Evolutionary conservation across 2,329 filamentous ascomycete species (phyloP).

Genomic region (Cladosporium phlei): DNA sequence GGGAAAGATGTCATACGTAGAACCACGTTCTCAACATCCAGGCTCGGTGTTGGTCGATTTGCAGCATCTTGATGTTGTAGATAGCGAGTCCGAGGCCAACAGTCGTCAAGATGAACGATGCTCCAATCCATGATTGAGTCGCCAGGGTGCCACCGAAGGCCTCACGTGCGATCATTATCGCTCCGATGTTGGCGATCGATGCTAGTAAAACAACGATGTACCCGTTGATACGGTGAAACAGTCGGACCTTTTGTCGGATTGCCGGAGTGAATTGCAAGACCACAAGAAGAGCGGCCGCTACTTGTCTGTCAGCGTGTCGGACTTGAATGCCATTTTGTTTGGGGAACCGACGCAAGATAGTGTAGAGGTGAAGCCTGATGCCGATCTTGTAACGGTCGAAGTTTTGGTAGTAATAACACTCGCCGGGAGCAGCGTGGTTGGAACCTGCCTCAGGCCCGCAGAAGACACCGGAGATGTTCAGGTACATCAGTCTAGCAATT

Average conservation of each 20-base stretch:
- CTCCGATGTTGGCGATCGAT: slow-evolving; percentile 44
- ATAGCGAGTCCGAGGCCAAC: slow-evolving; percentile 45
- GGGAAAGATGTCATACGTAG: slow-evolving; percentile 14
- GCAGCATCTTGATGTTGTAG: slow-evolving; percentile 55
- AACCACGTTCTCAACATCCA: slow-evolving; percentile 54
- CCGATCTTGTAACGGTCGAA: slow-evolving; percentile 35
- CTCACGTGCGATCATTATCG: slow-evolving; percentile 49
- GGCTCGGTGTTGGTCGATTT: slow-evolving; percentile 59
- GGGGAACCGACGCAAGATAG: slow-evolving; percentile 32
- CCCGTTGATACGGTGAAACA: slow-evolving; percentile 58
- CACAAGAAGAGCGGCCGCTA: slow-evolving; percentile 35
- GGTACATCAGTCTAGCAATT: slow-evolving; percentile 46
- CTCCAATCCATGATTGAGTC: slow-evolving; percentile 43
- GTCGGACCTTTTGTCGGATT: slow-evolving; percentile 44
- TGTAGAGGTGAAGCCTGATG: slow-evolving; percentile 41
- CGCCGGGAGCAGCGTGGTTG: slow-evolving; percentile 35
- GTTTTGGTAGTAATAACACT: slow-evolving; percentile 41
- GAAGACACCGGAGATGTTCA: slow-evolving; percentile 40
- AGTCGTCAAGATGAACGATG: slow-evolving; percentile 44
- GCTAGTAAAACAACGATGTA: slow-evolving; percentile 51
- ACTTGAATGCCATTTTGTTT: no score
- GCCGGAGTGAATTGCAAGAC: slow-evolving; percentile 41
- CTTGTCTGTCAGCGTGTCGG: no score
- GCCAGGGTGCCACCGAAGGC: slow-evolving; percentile 53
- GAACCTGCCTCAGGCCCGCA: slow-evolving; percentile 13